Evolutionary conservation across 2,329 filamentous ascomycete genomes (phyloP).

Genomic region (Epichloe glyceriae): DNA sequence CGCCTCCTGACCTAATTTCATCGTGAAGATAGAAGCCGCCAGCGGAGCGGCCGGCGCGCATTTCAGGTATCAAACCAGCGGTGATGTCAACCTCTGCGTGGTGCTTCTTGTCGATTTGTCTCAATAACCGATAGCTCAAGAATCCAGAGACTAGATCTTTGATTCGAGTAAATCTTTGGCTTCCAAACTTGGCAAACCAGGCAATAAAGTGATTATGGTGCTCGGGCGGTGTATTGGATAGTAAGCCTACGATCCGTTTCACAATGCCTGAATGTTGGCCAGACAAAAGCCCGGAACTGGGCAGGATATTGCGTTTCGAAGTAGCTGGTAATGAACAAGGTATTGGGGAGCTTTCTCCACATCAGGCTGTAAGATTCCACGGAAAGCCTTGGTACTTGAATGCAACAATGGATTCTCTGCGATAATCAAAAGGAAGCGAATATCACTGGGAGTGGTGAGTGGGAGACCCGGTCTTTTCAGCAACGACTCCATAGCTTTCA

Average conservation of each 20-base stretch:
- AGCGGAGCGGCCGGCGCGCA: constrained; percentile 49
- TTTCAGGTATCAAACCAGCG: constrained; percentile 58
- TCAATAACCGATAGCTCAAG: constrained; percentile 64
- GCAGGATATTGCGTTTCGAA: constrained; percentile 3
- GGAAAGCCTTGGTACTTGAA: constrained; percentile 25
- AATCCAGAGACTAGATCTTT: constrained; percentile 71
- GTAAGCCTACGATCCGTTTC: constrained; percentile 68
- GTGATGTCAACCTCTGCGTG: constrained; percentile 47
- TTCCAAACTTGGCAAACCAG: constrained; percentile 64
- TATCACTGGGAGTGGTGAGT: constrained; percentile 53
- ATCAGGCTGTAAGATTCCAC: constrained; percentile 26
- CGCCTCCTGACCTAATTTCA: constrained; percentile 46
- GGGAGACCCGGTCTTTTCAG: constrained; percentile 66
- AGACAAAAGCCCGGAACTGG: constrained; percentile 31
- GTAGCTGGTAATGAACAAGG: background rate
- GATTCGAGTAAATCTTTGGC: constrained; percentile 53
- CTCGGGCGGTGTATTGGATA: constrained; percentile 61
- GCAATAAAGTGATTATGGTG: constrained; percentile 66
- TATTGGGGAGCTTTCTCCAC: background rate
- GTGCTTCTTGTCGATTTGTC: constrained; percentile 55
- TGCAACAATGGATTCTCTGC: constrained; percentile 67
- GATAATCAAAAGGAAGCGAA: constrained; percentile 67
- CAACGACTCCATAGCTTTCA: constrained; percentile 68
- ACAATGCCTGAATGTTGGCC: constrained; percentile 72
- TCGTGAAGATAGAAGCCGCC: constrained; percentile 57